Base-by-base conservation (phyloP, 345 rosid species). In the Erysimum cheiranthoides region DNA sequence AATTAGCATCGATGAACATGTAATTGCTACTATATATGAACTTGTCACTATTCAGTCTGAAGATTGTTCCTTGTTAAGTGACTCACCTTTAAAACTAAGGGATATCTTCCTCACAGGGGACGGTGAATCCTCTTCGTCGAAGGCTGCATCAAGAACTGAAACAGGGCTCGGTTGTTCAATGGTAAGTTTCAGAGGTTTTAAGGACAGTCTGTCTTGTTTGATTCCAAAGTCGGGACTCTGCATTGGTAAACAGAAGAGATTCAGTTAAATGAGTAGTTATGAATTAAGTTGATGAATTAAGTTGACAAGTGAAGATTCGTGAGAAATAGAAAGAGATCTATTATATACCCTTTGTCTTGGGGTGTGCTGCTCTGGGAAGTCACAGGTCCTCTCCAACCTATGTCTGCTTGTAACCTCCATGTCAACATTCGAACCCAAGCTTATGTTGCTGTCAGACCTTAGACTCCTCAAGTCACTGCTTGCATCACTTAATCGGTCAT, bases 151-250 rank as follows among this genome's bases (percentile, higher is more conserved):
- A 39, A 94, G 96, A 73, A 94, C 92, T 40, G 98, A 90, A 66
- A 92, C 84, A 10, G 96, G 98, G 78, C 98, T 94, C 9, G 98
- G 97, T 77, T 94, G 96, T 77, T 94, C 94, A 47, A 81, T 54
- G 18, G 88, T 70, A 66, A 74, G 70, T 74, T 63, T 74, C 57
- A 75, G 68, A 64, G 73, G 82, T 76, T 78, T 71, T 10, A 72
- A 63, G 61, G 46, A 46, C 13, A 54, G 47, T 36, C 76, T 64
- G 45, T 77, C 86, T 66, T 81, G 84, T 43, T 27, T 76, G 42
- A 65, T 80, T 74, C 83, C 76, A 58, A 80, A 77, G 43, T 68
- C 78, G 40, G 79, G 84, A 70, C 79, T 81, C 97, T 92, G 89
- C 73, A 73, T 28, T 52, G 21, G 43, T 61, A 66, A 75, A 77